Evolutionary conservation across 176 grass and related monocot species (phyloP).

Genomic region (Musa troglodytarum): DNA sequence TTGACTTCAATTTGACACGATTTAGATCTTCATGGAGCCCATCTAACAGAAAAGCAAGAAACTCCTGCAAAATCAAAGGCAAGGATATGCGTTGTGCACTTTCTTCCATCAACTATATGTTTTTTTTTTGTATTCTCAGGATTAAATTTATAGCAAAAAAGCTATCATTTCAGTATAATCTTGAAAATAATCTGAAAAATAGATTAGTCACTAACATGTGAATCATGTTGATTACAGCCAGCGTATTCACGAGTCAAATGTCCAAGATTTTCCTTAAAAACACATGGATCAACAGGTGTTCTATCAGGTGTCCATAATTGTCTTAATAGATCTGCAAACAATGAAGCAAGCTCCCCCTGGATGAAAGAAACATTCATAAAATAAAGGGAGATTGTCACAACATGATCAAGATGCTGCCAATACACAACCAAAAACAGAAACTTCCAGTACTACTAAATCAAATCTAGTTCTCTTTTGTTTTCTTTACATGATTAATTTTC

Average conservation of each 20-base stretch:
- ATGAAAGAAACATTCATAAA: constrained; percentile 9
- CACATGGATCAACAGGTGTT: constrained; percentile 48
- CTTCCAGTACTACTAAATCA: no score
- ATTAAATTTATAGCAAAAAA: neutral
- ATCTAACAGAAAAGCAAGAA: constrained; percentile 96
- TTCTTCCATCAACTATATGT: neutral
- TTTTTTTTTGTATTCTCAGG: no score
- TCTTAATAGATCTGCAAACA: constrained; percentile 81
- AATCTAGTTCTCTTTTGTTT: no score
- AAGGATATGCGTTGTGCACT: neutral
- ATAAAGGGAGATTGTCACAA: no score
- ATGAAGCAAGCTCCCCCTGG: constrained; percentile 92
- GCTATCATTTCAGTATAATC: neutral
- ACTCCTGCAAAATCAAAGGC: constrained; percentile 40
- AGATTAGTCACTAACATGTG: constrained; percentile 47
- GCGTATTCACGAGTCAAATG: constrained; percentile 79
- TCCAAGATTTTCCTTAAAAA: constrained; percentile 77
- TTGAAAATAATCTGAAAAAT: neutral
- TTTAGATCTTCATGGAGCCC: constrained; percentile 98
- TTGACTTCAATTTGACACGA: constrained; percentile 81
- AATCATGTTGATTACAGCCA: constrained; percentile 98
- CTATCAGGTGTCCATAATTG: constrained; percentile 59
- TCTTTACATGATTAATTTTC: no score
- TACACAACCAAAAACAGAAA: no score
- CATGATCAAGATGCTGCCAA: no score